Base-by-base conservation (phyloP, 768 basidiomycete species). In the Cystobasidium ongulense region DNA sequence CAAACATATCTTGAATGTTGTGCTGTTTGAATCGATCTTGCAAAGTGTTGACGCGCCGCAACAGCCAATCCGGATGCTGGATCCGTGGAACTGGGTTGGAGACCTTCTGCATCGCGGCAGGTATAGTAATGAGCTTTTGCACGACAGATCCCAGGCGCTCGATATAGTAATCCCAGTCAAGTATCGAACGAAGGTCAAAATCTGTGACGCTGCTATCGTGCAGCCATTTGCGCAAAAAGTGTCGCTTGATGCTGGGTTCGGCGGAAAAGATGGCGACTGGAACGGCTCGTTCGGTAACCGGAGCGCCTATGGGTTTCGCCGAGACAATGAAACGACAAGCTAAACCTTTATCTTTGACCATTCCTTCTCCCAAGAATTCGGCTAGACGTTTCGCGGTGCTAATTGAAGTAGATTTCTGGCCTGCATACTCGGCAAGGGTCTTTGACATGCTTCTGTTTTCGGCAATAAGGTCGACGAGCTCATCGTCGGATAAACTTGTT, bases 311-410 rank as follows among this genome's bases (percentile, higher is more conserved):
- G 1, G 96, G 96, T 78, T 90, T 90, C 1, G 90, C 89, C 29
- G 95, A 98, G 79, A 99, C 98, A 84, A 99, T 92, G 82, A 99
- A 99, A 80, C 92, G 93, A 85, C 96, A 98, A 10, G 96, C 91
- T 21, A 99, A 87, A 72, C 96, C 96, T 80, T 98, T 99, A 83
- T 98, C 96, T 81, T 97, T 97, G 78, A 98, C 94, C 96, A 99
- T 99, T 78, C 93, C 90, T 80, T 93, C 88, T 36, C 96, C 96
- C 71, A 99, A 82, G 83, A 99, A 98, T 80, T 99, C 96, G 1
- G 96, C 93, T 25, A 99, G 85, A 74, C 96, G 88, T 76, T 86
- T 88, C 1, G 96, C 96, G 0, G 96, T 99, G 76, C 90, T 92
- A 83, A 99, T 99, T 0, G 94, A 96, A 0, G 96, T 99, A 35